Conservation (phyloP, 345 rosid species). For the Odontarrhena argentea region DNA sequence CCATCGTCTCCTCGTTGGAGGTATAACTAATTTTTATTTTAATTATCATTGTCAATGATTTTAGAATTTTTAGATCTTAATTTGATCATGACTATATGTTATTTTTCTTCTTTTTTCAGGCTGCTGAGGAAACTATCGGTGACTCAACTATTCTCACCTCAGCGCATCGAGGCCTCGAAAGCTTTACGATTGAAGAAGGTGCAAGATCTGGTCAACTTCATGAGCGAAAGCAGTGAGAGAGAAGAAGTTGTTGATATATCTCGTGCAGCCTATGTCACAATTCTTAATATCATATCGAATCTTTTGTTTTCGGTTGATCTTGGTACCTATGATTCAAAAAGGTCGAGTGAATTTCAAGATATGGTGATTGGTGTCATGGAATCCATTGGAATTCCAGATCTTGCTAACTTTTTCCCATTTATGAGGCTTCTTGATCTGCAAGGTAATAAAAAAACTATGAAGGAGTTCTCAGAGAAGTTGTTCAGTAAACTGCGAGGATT, state of each 20-base stretch:
- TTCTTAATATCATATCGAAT: conserved; percentile 35
- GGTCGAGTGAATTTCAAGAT: conserved; percentile 13
- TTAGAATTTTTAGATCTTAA: not conserved
- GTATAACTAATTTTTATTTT: conserved; percentile 9
- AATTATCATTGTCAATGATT: not conserved
- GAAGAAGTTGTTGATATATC: conserved; percentile 32
- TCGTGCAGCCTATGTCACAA: conserved; percentile 26
- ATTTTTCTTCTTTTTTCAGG: conserved; percentile 17
- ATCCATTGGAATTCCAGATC: conserved; percentile 19
- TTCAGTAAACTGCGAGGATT: conserved; percentile 28
- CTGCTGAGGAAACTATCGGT: conserved; percentile 21
- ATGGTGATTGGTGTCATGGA: conserved; percentile 13
- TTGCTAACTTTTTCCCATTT: conserved; percentile 30
- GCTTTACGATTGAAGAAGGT: conserved; percentile 21
- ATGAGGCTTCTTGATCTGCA: conserved; percentile 30
- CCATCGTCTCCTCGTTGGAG: conserved; percentile 33
- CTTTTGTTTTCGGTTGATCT: conserved; percentile 29
- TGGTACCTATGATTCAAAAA: conserved; percentile 12
- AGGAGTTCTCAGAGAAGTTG: conserved; percentile 5
- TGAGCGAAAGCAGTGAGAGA: conserved; percentile 25
- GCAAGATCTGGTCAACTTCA: conserved; percentile 24
- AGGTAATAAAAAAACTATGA: conserved; percentile 26
- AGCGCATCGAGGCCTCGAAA: conserved; percentile 23
- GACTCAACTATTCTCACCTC: conserved; percentile 25
- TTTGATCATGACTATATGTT: not conserved